Evolutionary conservation across 116 monocot genomes (phyloP).

Genomic region (Posidonia oceanica): DNA sequence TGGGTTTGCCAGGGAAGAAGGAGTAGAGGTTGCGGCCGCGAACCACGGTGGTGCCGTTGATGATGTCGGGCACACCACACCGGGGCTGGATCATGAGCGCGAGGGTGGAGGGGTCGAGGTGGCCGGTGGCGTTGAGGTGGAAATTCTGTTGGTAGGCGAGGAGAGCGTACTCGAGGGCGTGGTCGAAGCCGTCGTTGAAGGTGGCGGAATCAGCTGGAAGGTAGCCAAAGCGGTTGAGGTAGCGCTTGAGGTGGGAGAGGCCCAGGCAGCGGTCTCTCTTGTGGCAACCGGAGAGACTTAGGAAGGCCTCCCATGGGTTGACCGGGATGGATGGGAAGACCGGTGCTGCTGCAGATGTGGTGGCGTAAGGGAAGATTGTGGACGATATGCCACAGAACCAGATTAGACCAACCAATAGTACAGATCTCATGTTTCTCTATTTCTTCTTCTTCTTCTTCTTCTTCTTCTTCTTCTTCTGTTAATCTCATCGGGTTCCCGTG

Average conservation of each 20-base stretch:
- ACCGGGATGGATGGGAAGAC: background rate
- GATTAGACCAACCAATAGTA: background rate
- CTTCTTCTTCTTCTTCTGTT: background rate
- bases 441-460: background rate
- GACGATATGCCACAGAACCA: background rate
- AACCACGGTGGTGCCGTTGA: slow-evolving; percentile 30
- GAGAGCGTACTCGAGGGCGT: slow-evolving; percentile 34
- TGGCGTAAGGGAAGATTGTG: background rate
- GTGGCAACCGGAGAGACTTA: slow-evolving; percentile 14
- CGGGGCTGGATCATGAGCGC: slow-evolving; percentile 39
- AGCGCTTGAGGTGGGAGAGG: slow-evolving; percentile 44
- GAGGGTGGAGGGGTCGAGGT: slow-evolving; percentile 46
- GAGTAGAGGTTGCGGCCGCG: slow-evolving; percentile 38
- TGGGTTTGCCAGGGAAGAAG: slow-evolving; percentile 47
- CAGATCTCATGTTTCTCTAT: slow-evolving; percentile 1
- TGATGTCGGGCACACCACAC: slow-evolving; percentile 67
- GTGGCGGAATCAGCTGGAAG: slow-evolving; percentile 18
- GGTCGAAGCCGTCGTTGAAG: slow-evolving; percentile 47
- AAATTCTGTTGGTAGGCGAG: slow-evolving; percentile 55
- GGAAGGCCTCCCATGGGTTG: slow-evolving; percentile 22
- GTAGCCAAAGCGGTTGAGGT: slow-evolving; percentile 67
- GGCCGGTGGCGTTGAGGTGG: slow-evolving; percentile 43
- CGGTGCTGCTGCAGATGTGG: background rate
- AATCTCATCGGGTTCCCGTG: too few species aligned
- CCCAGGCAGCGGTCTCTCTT: slow-evolving; percentile 11